phyloP scores from a whole-genome alignment of 768 basidiomycete species.

The Xerocomellus intermedius region DNA sequence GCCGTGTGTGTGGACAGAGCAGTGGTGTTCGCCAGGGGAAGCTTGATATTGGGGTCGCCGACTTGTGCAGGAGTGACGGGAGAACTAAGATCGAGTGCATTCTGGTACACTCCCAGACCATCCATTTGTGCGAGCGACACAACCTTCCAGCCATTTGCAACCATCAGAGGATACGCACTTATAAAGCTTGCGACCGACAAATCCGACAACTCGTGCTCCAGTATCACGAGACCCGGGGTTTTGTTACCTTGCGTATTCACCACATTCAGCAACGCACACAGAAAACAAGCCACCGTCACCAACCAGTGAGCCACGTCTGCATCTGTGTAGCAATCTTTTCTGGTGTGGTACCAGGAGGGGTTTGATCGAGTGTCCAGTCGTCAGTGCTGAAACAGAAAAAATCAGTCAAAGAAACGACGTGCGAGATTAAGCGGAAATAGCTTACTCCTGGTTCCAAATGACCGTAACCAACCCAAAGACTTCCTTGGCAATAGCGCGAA shows the following conservation, averaged over 20 bases:
- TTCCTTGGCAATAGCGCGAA: constrained; percentile 80
- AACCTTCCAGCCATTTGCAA: constrained; percentile 68
- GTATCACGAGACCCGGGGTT: constrained; percentile 71
- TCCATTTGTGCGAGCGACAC: constrained; percentile 50
- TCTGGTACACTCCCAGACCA: constrained; percentile 45
- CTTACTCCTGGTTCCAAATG: constrained; percentile 89
- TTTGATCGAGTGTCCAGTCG: constrained; percentile 67
- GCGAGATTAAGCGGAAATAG: neutral
- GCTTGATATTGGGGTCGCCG: constrained; percentile 17
- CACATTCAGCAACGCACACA: neutral
- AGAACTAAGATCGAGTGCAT: constrained; percentile 36
- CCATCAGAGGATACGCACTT: constrained; percentile 59
- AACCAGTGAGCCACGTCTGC: constrained; percentile 56
- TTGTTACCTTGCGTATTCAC: constrained; percentile 50
- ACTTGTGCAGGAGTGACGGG: constrained; percentile 26
- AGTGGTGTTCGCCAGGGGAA: constrained; percentile 15
- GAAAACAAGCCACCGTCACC: constrained; percentile 6
- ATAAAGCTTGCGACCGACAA: constrained; percentile 67
- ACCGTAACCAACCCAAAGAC: constrained; percentile 85
- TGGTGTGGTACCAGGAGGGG: constrained; percentile 41
- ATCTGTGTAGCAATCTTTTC: constrained; percentile 48
- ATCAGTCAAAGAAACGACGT: neutral
- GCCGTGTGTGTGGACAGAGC: neutral
- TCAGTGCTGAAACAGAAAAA: constrained; percentile 46
- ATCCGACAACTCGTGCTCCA: constrained; percentile 80